phyloP scores from a whole-genome alignment of 768 basidiomycete genomes.

The Boletus rex-veris region DNA sequence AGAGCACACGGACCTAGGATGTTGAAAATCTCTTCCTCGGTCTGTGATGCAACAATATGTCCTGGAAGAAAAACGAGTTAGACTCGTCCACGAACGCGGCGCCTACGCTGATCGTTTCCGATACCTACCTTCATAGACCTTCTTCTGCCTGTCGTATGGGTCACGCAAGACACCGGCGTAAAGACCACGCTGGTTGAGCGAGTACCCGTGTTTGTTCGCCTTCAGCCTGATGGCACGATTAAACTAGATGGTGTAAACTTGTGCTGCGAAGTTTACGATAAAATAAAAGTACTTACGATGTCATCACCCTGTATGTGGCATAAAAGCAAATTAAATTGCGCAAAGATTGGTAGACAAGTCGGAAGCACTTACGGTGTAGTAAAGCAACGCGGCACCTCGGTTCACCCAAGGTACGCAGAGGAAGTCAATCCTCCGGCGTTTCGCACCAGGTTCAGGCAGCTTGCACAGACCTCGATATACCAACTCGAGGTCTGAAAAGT shows the following conservation, averaged over 20 bases:
- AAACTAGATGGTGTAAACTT: conserved; percentile 49
- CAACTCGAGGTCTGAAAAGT: conserved; percentile 65
- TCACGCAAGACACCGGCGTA: conserved; percentile 71
- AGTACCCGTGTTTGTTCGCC: conserved; percentile 76
- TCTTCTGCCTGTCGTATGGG: conserved; percentile 56
- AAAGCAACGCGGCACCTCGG: conserved; percentile 83
- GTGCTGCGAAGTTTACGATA: neutral
- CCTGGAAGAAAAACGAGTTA: conserved; percentile 38
- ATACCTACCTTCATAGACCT: conserved; percentile 52
- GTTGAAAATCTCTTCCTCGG: conserved; percentile 82
- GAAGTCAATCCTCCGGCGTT: conserved; percentile 78
- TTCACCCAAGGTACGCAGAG: conserved; percentile 75
- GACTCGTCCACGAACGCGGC: neutral
- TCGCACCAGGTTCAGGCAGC: conserved; percentile 44
- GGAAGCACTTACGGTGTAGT: conserved; percentile 67
- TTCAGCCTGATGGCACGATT: conserved; percentile 86
- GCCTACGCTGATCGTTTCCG: neutral
- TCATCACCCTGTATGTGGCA: conserved; percentile 68
- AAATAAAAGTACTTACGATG: conserved; percentile 51
- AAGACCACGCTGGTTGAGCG: conserved; percentile 84
- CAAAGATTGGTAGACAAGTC: neutral
- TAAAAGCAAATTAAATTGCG: neutral
- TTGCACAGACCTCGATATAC: conserved; percentile 81
- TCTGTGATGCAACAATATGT: conserved; percentile 70
- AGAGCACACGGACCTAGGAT: conserved; percentile 48